phyloP scores from a whole-genome alignment of 2,329 filamentous ascomycete genomes.

The Akanthomyces muscarius region DNA sequence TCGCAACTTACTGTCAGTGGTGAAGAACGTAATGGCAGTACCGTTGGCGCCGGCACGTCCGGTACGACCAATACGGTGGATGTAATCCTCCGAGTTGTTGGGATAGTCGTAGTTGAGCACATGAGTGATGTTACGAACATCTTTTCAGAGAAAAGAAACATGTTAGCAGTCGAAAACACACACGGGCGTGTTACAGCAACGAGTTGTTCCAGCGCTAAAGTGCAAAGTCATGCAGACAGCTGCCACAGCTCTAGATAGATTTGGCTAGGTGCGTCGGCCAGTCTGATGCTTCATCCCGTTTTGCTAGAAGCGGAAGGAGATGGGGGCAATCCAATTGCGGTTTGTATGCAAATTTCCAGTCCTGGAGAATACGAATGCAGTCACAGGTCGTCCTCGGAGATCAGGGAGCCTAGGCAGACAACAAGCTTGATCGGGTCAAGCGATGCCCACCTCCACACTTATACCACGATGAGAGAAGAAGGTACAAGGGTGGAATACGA shows the following conservation, averaged over 20 bases:
- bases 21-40: constrained; percentile 98
- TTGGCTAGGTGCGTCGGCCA: constrained; percentile 39
- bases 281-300: constrained; percentile 45
- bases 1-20: constrained; percentile 88
- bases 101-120: constrained; percentile 99
- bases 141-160: constrained; percentile 63
- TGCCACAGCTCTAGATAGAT: constrained; percentile 26
- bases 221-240: constrained; percentile 13
- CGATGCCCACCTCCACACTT: constrained; percentile 72
- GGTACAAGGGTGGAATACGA: constrained; percentile 73
- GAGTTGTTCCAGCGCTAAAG: constrained; percentile 50
- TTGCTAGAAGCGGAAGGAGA: constrained; percentile 40
- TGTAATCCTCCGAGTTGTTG: constrained; percentile 98
- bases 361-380: constrained; percentile 39
- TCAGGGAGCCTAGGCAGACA: constrained; percentile 56
- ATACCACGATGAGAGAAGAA: constrained; percentile 56
- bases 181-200: constrained; percentile 51
- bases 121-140: constrained; percentile 99
- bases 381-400: constrained; percentile 51
- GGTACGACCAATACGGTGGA: constrained; percentile 94
- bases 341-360: constrained; percentile 49
- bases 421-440: constrained; percentile 69
- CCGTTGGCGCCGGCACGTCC: constrained; percentile 91
- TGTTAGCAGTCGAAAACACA: constrained; percentile 68
- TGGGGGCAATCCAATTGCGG: constrained; percentile 57